Percentiles rank a stretch among this genome's conserved stretches.
These are phyloP conservation scores for Nicotiana tomentosiformis DNA, from an alignment of 257 asterid species.

Conservation along the genomic window DNA sequence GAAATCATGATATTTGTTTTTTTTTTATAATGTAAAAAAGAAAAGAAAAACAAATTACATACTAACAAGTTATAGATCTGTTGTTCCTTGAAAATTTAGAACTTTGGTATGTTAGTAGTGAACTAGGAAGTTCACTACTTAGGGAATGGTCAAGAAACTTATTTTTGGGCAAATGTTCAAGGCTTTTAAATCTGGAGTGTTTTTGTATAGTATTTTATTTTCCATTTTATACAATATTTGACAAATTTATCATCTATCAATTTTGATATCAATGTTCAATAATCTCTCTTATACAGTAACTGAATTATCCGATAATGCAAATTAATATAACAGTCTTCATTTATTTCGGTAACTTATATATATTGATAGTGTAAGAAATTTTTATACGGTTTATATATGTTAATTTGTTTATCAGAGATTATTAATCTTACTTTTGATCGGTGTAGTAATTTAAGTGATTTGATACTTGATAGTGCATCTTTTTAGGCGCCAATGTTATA, in stretches of 20 bases:
- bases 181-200: not conserved
- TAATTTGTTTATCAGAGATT: too few species aligned
- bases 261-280: not conserved
- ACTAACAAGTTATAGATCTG: not conserved
- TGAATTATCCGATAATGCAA: not conserved
- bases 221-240: not conserved
- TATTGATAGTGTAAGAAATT: too few species aligned
- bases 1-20: not conserved
- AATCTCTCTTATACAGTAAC: not conserved
- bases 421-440: too few species aligned
- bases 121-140: not conserved
- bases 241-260: not conserved
- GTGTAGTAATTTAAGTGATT: too few species aligned
- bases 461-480: too few species aligned
- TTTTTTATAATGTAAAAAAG: not conserved
- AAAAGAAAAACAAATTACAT: not conserved
- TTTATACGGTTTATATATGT: too few species aligned
- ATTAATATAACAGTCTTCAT: not conserved
- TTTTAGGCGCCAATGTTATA: too few species aligned
- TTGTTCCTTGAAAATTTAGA: not conserved
- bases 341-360: not conserved
- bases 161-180: not conserved
- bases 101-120: not conserved
- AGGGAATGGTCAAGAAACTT: not conserved
- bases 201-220: not conserved